Conservation (phyloP, 2,329 filamentous ascomycete genomes). For the Apiospora kogelbergensis region DNA sequence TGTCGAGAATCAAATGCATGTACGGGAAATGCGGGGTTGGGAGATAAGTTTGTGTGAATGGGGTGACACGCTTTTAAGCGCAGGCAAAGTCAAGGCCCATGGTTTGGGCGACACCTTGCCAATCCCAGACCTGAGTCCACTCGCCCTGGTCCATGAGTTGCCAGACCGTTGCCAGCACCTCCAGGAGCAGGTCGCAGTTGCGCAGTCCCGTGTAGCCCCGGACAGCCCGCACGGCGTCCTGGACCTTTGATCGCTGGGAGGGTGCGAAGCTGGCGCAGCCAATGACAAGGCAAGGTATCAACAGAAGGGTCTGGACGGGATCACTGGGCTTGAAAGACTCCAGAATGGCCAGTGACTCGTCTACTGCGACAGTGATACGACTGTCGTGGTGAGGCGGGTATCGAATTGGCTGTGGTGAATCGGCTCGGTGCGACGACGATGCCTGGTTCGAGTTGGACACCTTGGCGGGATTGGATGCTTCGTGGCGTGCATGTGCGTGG, state of each 20-base stretch:
- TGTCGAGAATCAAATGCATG: neutral
- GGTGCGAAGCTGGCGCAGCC: conserved; percentile 59
- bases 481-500: conserved; percentile 17
- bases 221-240: conserved; percentile 48
- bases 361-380: conserved; percentile 53
- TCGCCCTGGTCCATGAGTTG: conserved; percentile 57
- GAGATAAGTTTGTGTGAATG: neutral
- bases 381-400: conserved; percentile 50
- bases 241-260: conserved; percentile 52
- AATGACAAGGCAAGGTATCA: conserved; percentile 61
- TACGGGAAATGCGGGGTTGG: neutral
- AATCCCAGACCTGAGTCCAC: conserved; percentile 63
- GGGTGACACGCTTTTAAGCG: conserved; percentile 24
- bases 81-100: conserved; percentile 59
- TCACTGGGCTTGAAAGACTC: conserved; percentile 57
- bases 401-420: conserved; percentile 47
- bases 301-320: conserved; percentile 57
- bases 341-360: conserved; percentile 55
- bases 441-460: conserved; percentile 22
- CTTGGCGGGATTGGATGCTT: conserved; percentile 22
- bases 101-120: conserved; percentile 55
- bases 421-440: conserved; percentile 22
- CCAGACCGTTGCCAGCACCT: conserved; percentile 61
- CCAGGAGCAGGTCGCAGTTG: conserved; percentile 53
- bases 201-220: conserved; percentile 60